Conservation (phyloP, 768 basidiomycete genomes). For the Gloeopeniophorella convolvens region DNA sequence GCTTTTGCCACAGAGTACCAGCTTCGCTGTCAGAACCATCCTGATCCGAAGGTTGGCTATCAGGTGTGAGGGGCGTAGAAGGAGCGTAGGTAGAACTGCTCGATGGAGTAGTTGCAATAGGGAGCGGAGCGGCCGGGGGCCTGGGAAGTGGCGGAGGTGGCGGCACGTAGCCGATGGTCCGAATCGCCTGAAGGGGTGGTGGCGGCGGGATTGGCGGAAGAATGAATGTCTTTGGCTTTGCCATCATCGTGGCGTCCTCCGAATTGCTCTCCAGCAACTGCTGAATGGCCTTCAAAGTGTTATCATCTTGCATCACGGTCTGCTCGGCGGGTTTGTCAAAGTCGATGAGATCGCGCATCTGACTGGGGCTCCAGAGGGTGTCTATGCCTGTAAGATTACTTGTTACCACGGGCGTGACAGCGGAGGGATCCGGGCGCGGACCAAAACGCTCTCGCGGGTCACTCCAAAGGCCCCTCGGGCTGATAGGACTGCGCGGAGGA, state of each 20-base stretch:
- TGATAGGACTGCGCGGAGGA: slow-evolving; percentile 61
- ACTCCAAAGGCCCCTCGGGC: slow-evolving; percentile 40
- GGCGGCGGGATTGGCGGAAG: slow-evolving; percentile 20
- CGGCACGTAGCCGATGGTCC: slow-evolving; percentile 17
- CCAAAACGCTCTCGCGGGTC: slow-evolving; percentile 29
- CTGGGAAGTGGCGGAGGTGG: slow-evolving; percentile 18
- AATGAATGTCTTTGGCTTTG: slow-evolving; percentile 11
- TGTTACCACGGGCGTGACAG: background rate
- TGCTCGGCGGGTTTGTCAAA: slow-evolving; percentile 17
- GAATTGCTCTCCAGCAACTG: slow-evolving; percentile 15
- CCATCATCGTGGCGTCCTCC: slow-evolving; percentile 16
- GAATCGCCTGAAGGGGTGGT: slow-evolving; percentile 12
- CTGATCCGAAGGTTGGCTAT: slow-evolving; percentile 23
- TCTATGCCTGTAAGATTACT: background rate
- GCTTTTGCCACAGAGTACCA: slow-evolving; percentile 42
- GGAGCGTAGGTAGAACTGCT: slow-evolving; percentile 2
- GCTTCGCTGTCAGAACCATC: slow-evolving; percentile 46
- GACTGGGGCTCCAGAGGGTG: slow-evolving; percentile 1
- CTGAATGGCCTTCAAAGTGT: slow-evolving; percentile 10
- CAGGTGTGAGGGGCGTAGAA: slow-evolving; percentile 13
- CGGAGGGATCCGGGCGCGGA: slow-evolving; percentile 13
- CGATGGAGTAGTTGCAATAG: slow-evolving; percentile 2
- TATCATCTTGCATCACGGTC: slow-evolving; percentile 18
- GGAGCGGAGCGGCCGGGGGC: slow-evolving; percentile 8
- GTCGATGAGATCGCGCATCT: slow-evolving; percentile 15